Evolutionary conservation across 495 filamentous ascomycete species (phyloP), one percentile per base, ranked within the genome.

Genomic region (Lepraria neglecta): DNA sequence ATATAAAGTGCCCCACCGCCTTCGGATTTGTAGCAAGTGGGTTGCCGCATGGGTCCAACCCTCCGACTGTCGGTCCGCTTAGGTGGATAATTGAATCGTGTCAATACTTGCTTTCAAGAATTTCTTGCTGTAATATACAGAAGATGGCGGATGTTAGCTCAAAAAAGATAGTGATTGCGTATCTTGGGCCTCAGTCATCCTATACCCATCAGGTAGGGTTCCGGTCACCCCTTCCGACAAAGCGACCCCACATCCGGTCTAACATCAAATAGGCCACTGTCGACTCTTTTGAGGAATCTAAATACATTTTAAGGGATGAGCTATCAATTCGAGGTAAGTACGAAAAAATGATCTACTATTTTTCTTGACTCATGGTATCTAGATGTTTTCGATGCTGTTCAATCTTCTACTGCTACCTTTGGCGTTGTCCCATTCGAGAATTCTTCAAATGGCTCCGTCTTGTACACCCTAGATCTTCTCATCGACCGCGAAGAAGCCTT

Each of bases 381-480:
- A 82, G 91, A 92, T 62, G 83, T 95, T 63, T 96, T 97, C 71
- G 76, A 80, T 35, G 78, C 82, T 17, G 86, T 96, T 21, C 91
- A 96, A 72, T 76, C 79, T 15, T 73, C 80, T 60, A 61, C 71
- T 27, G 79, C 80, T 0, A 72, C 78, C 61, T 87, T 83, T 67
- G 92, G 91, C 62, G 88, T 98, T 4, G 89, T 97, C 17, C 94
- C 94, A 33, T 92, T 95, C 75, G 94, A 98, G 73, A 98, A 98
- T 74, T 92, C 87, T 11, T 91, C 91, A 65, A 95, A 97, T 74
- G 94, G 94, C 63, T 84, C 85, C 47, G 95, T 98, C 45, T 83
- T 92, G 28, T 83, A 86, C 70, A 96, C 91, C 0, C 82, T 98
- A 9, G 92, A 96, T 71, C 82, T 91, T 57, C 80, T 98, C 58